Evolutionary conservation across 441 rosid species (phyloP).

Genomic region (Raphanus hybrid): DNA sequence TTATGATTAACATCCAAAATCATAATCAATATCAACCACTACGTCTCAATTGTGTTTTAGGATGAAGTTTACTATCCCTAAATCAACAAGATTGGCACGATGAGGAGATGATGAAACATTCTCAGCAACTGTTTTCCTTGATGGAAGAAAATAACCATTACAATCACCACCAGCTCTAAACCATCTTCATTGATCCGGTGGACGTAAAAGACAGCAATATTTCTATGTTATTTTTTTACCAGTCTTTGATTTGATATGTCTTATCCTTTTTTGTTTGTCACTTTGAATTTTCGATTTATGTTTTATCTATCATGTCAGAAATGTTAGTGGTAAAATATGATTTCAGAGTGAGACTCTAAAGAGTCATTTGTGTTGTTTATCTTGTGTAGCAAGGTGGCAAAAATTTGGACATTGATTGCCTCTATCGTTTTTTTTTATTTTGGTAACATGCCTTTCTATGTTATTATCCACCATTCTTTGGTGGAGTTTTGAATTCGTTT

Average conservation of each 20-base stretch:
- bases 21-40: neutral
- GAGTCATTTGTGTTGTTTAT: constrained; percentile 5
- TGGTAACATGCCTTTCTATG: too few species aligned
- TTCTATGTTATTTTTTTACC: neutral
- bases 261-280: neutral
- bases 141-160: neutral
- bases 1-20: neutral
- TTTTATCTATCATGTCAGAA: neutral
- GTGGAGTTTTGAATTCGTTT: too few species aligned
- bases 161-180: neutral
- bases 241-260: neutral
- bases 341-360: neutral
- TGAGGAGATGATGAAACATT: constrained; percentile 2
- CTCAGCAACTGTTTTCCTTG: neutral
- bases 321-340: neutral
- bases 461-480: too few species aligned
- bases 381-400: neutral
- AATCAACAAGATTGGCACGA: neutral
- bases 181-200: neutral
- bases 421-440: neutral
- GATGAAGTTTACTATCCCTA: neutral
- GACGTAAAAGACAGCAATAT: neutral
- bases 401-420: neutral
- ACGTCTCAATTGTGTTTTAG: neutral
- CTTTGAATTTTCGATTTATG: neutral